These are phyloP conservation scores for Ustilaginoidea virens DNA, from an alignment of 2,329 filamentous ascomycete genomes.

Conservation along the genomic window DNA sequence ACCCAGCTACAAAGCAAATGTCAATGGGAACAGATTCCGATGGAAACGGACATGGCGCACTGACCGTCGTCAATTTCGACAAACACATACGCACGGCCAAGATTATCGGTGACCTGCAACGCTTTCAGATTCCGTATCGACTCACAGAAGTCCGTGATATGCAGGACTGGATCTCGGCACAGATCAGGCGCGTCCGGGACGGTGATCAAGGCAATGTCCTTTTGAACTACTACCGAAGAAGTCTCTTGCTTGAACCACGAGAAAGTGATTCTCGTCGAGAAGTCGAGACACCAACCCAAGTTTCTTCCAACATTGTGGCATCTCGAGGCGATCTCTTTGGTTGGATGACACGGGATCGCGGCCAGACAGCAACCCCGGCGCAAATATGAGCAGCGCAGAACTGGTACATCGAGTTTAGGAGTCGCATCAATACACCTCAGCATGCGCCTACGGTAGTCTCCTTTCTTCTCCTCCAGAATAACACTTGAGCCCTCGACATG, in stretches of 20 bases:
- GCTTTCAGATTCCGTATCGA: conserved; percentile 87
- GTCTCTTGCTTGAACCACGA: conserved; percentile 66
- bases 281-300: conserved; percentile 17
- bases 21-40: conserved; percentile 28
- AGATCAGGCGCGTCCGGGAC: conserved; percentile 62
- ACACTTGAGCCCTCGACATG: too few species aligned
- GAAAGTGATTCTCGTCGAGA: conserved; percentile 26
- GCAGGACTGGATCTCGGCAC: conserved; percentile 80
- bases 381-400: conserved; percentile 4
- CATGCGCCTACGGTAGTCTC: too few species aligned
- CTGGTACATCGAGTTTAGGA: too few species aligned
- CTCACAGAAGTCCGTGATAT: conserved; percentile 72
- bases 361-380: conserved; percentile 12
- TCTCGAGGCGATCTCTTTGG: conserved; percentile 28
- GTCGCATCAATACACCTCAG: too few species aligned
- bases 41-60: conserved; percentile 48
- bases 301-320: conserved; percentile 13
- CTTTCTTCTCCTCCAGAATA: too few species aligned
- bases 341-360: conserved; percentile 36
- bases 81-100: conserved; percentile 90
- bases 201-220: conserved; percentile 39
- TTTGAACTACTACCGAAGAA: conserved; percentile 61
- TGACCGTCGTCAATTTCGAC: conserved; percentile 91
- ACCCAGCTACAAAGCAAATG: conserved; percentile 69
- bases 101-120: conserved; percentile 88